These are phyloP conservation scores for Chimonanthus salicifolius DNA, from an alignment of 164 flowering plant genomes.

Conservation along the genomic window DNA sequence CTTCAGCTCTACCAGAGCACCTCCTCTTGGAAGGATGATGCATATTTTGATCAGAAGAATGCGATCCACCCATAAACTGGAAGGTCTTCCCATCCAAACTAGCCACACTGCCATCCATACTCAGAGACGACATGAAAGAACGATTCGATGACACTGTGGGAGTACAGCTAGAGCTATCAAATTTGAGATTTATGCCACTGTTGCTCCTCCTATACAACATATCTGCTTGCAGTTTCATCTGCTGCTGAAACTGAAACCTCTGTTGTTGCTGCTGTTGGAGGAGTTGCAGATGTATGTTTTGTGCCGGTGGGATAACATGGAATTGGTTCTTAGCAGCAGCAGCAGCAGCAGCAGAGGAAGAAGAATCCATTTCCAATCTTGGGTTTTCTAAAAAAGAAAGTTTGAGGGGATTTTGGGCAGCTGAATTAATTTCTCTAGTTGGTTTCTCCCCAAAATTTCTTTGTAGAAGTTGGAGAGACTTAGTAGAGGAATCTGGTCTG, in stretches of 20 bases:
- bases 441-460: slow-evolving; percentile 26
- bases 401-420: slow-evolving; percentile 25
- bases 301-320: slow-evolving; percentile 38
- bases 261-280: slow-evolving; percentile 44
- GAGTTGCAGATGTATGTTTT: slow-evolving; percentile 38
- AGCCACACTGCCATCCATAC: slow-evolving; percentile 91
- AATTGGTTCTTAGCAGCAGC: slow-evolving; percentile 35
- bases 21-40: slow-evolving; percentile 55
- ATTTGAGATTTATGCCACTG: slow-evolving; percentile 72
- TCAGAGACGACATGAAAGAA: slow-evolving; percentile 88
- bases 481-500: slow-evolving; percentile 24
- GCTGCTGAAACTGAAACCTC: slow-evolving; percentile 34
- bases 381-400: slow-evolving; percentile 39
- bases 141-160: slow-evolving; percentile 85
- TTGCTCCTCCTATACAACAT: slow-evolving; percentile 53
- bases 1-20: slow-evolving; percentile 74
- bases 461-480: slow-evolving; percentile 37
- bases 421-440: slow-evolving; percentile 29
- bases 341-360: not conserved
- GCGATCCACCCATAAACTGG: slow-evolving; percentile 48
- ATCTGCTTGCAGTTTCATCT: slow-evolving; percentile 71
- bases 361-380: slow-evolving; percentile 41
- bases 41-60: slow-evolving; percentile 48
- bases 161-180: slow-evolving; percentile 76
- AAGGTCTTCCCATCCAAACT: slow-evolving; percentile 62